Percentiles rank a stretch among this genome's conserved stretches.
phyloP scores from a whole-genome alignment of 2,329 filamentous ascomycete genomes.

The Aspergillus quadrilineatus region DNA sequence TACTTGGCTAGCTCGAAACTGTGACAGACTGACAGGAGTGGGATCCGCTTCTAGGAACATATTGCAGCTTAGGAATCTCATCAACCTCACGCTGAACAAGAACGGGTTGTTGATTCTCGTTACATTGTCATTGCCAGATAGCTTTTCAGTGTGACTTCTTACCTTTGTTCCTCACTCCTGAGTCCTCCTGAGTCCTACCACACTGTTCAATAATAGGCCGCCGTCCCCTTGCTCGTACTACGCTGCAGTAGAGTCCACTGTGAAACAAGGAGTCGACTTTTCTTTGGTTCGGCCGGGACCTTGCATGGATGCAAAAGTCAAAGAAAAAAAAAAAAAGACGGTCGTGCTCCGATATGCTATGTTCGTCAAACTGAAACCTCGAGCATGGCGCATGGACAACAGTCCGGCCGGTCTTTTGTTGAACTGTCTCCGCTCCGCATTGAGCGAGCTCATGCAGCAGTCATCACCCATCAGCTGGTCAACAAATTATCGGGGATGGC shows the following conservation, averaged over 20 bases:
- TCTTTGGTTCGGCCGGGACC: background rate
- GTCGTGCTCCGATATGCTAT: background rate
- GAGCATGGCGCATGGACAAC: background rate
- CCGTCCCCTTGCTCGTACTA: background rate
- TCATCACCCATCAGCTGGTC: background rate
- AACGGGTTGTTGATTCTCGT: too few species aligned
- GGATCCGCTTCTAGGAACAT: background rate
- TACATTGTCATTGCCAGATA: background rate
- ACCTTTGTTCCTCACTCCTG: background rate
- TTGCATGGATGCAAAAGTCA: background rate
- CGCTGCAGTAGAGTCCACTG: background rate
- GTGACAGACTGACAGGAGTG: background rate
- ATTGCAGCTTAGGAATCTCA: background rate
- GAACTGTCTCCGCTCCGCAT: conserved; percentile 1
- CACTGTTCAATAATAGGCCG: background rate
- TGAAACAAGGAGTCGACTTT: conserved; percentile 1
- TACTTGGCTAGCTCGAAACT: background rate
- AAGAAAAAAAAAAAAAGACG: background rate
- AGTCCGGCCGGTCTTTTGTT: background rate
- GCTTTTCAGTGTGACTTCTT: background rate
- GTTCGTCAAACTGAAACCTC: conserved; percentile 1
- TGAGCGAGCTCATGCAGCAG: background rate
- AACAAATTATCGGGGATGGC: background rate
- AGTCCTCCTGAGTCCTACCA: background rate
- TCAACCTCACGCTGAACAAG: background rate